phyloP scores from a whole-genome alignment of 768 basidiomycete species.

The Coprinellus micaceus region DNA sequence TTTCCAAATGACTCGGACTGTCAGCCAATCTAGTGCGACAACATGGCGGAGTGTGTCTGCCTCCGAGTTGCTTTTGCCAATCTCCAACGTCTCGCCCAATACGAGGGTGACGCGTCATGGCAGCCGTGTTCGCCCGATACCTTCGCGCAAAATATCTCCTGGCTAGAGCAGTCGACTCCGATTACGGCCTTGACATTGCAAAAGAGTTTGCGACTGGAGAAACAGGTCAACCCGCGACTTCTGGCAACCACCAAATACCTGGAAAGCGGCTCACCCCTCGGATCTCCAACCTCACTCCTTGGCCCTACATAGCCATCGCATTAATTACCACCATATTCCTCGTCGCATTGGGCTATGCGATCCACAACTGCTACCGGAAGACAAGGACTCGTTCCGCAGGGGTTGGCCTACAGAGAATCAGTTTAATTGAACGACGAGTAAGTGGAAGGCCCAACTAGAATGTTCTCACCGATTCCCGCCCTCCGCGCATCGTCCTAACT shows the following conservation, averaged over 20 bases:
- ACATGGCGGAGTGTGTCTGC: too few species aligned
- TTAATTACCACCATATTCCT: background rate
- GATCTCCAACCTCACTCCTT: conserved; percentile 4
- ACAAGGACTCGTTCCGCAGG: background rate
- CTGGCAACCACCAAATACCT: background rate
- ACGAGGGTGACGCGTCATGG: background rate
- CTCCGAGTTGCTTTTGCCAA: too few species aligned
- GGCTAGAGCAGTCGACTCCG: background rate
- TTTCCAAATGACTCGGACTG: too few species aligned
- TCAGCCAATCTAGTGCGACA: too few species aligned
- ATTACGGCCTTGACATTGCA: background rate
- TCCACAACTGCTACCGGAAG: conserved; percentile 6
- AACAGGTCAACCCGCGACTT: too few species aligned
- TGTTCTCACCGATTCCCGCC: background rate
- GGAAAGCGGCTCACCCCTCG: background rate
- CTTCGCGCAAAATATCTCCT: background rate
- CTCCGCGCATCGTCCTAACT: background rate
- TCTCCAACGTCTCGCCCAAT: background rate
- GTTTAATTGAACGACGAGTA: background rate
- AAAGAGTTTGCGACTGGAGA: background rate
- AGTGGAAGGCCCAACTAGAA: background rate
- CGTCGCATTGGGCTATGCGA: conserved; percentile 6
- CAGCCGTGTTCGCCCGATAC: background rate
- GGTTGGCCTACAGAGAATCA: background rate
- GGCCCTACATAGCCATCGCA: conserved; percentile 7